phyloP scores from a whole-genome alignment of 2,329 filamentous ascomycete species.

The Scytalidium sp. region DNA sequence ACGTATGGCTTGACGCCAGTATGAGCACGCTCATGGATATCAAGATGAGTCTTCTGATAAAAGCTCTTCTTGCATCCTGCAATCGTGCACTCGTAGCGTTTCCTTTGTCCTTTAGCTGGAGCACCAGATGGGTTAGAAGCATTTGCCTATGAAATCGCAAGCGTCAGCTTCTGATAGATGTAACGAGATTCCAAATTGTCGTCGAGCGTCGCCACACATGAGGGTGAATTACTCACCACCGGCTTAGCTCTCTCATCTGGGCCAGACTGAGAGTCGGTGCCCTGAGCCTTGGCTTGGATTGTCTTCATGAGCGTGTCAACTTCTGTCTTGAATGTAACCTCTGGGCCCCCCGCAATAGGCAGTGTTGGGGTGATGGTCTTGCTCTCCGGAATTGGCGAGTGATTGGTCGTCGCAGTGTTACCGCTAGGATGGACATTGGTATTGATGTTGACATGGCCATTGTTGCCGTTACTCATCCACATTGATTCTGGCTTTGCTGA shows the following conservation, averaged over 20 bases:
- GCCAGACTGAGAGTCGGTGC: constrained; percentile 26
- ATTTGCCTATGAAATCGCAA: no score
- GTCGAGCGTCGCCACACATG: constrained; percentile 26
- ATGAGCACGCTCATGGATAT: constrained; percentile 85
- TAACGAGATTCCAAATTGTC: no score
- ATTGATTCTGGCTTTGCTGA: constrained; percentile 32
- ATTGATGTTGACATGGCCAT: background rate
- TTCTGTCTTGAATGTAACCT: constrained; percentile 72
- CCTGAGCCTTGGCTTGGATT: constrained; percentile 67
- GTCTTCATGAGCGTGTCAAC: constrained; percentile 87
- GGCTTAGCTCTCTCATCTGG: constrained; percentile 14
- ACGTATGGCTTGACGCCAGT: constrained; percentile 90
- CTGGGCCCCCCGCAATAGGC: constrained; percentile 14
- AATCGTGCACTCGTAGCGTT: constrained; percentile 70
- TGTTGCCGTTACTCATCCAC: constrained; percentile 1
- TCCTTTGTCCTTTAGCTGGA: constrained; percentile 33
- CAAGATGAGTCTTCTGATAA: constrained; percentile 86
- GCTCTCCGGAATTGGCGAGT: background rate
- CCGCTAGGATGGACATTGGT: background rate
- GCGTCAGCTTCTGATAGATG: no score
- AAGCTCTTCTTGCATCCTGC: constrained; percentile 79
- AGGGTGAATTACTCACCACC: constrained; percentile 27
- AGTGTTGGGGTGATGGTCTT: constrained; percentile 7
- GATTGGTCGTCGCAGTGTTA: background rate
- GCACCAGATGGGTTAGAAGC: background rate